Base-by-base conservation (phyloP, 768 basidiomycete genomes). In the Tulasnella sp. region DNA sequence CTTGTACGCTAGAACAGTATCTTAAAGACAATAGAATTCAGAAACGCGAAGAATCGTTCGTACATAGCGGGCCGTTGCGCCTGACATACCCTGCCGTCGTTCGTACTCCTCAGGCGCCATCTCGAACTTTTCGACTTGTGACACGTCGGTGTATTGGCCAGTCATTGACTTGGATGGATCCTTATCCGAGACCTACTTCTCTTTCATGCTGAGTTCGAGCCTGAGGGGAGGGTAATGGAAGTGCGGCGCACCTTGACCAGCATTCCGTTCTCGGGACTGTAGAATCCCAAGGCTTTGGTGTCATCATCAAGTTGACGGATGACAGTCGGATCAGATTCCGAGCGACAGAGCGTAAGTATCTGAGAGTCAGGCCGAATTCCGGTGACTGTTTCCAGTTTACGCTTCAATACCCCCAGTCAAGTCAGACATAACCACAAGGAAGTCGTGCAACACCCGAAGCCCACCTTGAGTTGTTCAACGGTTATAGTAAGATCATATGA, bases 121-220 rank as follows among this genome's bases (percentile, higher is more conserved):
- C 87, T 98, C 97, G 82, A 96, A 99, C 85, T 98, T 98, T 40
- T 98, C 92, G 1, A 98, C 96, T 86, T 93, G 91, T 0, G 92
- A 92, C 1, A 94, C 89, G 85, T 98, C 97, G 11, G 92, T 90
- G 77, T 94, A 90, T 84, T 97, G 95, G 1, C 96, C 97, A 0
- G 93, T 94, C 75, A 94, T 75, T 34, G 84, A 89, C 48, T 93
- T 92, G 2, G 92, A 89, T 11, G 97, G 96, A 84, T 98, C 91
- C 28, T 89, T 90, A 83, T 97, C 94, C 81, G 88, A 87, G 14
- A 94, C 90, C 94, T 95, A 82, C 16, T 74, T 18, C 37, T 16
- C 18, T 31, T 22, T 78, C 14, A 37, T 69, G 64, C 16, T 69
- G 34, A 73, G n/a, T 54, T 14, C 69, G 37, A 22, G 48, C 11